Evolutionary conservation across 768 basidiomycete species (phyloP).

Genomic region (Rhodosporidiobolus sp.): DNA sequence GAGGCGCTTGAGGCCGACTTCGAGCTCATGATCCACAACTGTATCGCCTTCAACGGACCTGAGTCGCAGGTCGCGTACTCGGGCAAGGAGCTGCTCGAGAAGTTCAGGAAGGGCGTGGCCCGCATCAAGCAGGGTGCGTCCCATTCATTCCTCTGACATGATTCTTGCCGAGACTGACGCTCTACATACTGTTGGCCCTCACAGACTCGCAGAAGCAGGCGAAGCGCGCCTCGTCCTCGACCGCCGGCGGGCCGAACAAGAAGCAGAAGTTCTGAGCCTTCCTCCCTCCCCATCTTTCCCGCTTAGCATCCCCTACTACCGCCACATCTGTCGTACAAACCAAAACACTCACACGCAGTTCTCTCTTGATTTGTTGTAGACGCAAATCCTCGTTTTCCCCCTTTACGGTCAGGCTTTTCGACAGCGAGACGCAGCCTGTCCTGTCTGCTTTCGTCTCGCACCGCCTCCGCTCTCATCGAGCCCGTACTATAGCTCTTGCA

Average conservation of each 20-base stretch:
- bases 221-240: slow-evolving; percentile 26
- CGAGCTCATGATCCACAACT: slow-evolving; percentile 82
- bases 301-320: neutral
- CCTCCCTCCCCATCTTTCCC: neutral
- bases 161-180: neutral
- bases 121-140: slow-evolving; percentile 29
- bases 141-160: neutral
- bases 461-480: no score
- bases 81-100: slow-evolving; percentile 21
- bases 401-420: no score
- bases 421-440: no score
- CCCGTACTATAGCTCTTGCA: no score
- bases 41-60: slow-evolving; percentile 77
- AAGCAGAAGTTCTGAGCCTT: slow-evolving; percentile 19
- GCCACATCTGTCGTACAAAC: no score
- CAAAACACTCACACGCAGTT: no score
- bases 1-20: slow-evolving; percentile 81
- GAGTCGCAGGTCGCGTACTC: slow-evolving; percentile 34
- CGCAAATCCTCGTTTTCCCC: no score
- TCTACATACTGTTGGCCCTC: no score
- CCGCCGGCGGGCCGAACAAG: slow-evolving; percentile 20
- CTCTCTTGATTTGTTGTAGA: neutral
- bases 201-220: slow-evolving; percentile 19
- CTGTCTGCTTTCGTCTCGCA: no score
- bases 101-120: slow-evolving; percentile 24